Evolutionary conservation across 164 flowering plant species (phyloP).

Genomic region (Vitis labrusca): DNA sequence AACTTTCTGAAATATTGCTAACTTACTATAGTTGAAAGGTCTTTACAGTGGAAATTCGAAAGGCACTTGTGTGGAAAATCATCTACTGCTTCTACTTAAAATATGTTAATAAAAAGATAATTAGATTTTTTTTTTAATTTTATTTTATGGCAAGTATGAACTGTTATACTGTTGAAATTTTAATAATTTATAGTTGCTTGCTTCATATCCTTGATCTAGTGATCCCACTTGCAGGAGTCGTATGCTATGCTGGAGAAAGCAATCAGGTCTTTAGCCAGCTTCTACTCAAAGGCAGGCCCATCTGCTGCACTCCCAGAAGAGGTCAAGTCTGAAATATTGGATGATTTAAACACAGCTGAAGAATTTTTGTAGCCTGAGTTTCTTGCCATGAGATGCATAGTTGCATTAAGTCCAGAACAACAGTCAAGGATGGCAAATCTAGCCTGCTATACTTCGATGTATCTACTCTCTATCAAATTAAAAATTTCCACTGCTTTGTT

Average conservation of each 20-base stretch:
- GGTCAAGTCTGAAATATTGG: slow-evolving; percentile 64
- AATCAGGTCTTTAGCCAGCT: slow-evolving; percentile 76
- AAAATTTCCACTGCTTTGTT: too few species aligned
- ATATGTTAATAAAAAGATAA: too few species aligned
- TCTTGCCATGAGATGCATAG: too few species aligned
- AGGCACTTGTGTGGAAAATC: too few species aligned
- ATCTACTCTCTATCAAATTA: neutral
- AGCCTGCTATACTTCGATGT: neutral
- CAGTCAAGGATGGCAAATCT: neutral
- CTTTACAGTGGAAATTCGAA: too few species aligned
- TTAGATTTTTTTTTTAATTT: too few species aligned
- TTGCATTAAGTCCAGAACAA: too few species aligned
- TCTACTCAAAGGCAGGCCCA: slow-evolving; percentile 95
- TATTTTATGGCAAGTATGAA: too few species aligned
- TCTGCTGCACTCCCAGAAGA: slow-evolving; percentile 80
- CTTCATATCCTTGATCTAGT: neutral
- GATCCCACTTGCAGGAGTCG: slow-evolving; percentile 62
- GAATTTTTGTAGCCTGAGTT: slow-evolving; percentile 42
- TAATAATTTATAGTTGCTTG: neutral
- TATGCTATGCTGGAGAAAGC: slow-evolving; percentile 74
- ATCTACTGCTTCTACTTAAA: too few species aligned
- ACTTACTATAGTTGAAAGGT: too few species aligned
- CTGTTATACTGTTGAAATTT: too few species aligned
- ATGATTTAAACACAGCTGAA: slow-evolving; percentile 64
- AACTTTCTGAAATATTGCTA: too few species aligned